These are phyloP conservation scores for Linnemannia schmuckeri DNA, from an alignment of 192 early-diverging fungal species.

Conservation along the genomic window DNA sequence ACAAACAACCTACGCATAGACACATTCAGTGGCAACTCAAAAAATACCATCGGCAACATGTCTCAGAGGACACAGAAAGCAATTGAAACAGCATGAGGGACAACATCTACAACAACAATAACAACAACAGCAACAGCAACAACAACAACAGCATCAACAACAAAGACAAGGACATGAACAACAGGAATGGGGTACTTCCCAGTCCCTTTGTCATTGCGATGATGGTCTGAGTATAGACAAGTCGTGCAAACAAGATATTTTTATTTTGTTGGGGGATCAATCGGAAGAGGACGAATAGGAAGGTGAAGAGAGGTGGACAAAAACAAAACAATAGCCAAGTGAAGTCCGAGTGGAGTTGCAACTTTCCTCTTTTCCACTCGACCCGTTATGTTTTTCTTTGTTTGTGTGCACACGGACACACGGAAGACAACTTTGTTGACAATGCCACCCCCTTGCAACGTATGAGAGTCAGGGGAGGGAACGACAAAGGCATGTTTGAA, in stretches of 20 bases:
- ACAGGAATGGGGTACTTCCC: not conserved
- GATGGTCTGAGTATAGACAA: slow-evolving; percentile 9
- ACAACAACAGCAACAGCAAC: not conserved
- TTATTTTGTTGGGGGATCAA: slow-evolving; percentile 37
- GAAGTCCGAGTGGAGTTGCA: slow-evolving; percentile 14
- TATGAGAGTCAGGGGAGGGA: not conserved
- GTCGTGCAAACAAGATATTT: slow-evolving; percentile 4
- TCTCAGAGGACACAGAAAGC: not conserved
- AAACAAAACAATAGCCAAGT: not conserved
- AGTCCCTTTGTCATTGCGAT: not conserved
- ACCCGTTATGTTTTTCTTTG: not conserved
- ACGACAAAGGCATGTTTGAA: not conserved
- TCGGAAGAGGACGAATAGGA: slow-evolving; percentile 23
- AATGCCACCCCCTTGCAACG: slow-evolving; percentile 2
- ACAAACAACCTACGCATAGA: not conserved
- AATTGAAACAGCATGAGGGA: not conserved
- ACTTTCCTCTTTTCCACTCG: slow-evolving; percentile 15
- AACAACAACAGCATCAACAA: not conserved
- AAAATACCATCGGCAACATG: not conserved
- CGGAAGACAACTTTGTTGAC: not conserved
- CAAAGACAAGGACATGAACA: not conserved
- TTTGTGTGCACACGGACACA: slow-evolving; percentile 11
- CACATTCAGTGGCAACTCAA: not conserved
- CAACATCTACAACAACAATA: not conserved
- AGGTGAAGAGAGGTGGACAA: not conserved